Evolutionary conservation across 2,329 filamentous ascomycete genomes (phyloP).

Genomic region (Aspergillus sp.): DNA sequence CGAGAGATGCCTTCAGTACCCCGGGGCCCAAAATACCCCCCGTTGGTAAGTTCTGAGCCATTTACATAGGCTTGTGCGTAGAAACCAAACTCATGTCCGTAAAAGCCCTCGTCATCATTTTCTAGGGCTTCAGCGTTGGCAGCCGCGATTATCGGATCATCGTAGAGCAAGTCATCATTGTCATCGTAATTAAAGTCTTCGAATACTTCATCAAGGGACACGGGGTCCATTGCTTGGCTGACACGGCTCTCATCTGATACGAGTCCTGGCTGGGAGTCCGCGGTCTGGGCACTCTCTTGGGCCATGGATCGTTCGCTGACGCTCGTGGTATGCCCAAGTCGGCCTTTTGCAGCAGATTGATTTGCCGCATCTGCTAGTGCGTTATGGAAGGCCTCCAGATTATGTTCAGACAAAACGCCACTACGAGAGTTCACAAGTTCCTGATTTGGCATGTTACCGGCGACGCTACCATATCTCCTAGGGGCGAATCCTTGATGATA

Average conservation of each 20-base stretch:
- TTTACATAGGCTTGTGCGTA: slow-evolving; percentile 62
- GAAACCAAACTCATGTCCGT: slow-evolving; percentile 95
- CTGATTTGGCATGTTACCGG: slow-evolving; percentile 28
- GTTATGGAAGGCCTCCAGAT: slow-evolving; percentile 73
- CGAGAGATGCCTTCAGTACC: slow-evolving; percentile 63
- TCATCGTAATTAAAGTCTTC: slow-evolving; percentile 58
- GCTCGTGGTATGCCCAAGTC: slow-evolving; percentile 65
- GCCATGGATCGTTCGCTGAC: slow-evolving; percentile 42
- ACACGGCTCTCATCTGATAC: slow-evolving; percentile 52
- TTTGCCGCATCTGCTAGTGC: slow-evolving; percentile 80
- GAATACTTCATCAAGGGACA: slow-evolving; percentile 39
- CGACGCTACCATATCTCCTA: slow-evolving; percentile 25
- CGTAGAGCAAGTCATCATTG: slow-evolving; percentile 69
- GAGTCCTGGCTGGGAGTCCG: slow-evolving; percentile 45
- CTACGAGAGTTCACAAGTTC: slow-evolving; percentile 37
- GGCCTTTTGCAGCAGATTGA: slow-evolving; percentile 71
- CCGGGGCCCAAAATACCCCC: slow-evolving; percentile 84
- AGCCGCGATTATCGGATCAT: slow-evolving; percentile 89
- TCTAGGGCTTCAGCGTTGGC: slow-evolving; percentile 93
- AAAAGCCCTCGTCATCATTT: slow-evolving; percentile 89
- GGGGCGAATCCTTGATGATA: slow-evolving; percentile 22
- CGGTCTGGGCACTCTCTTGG: slow-evolving; percentile 37
- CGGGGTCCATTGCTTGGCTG: slow-evolving; percentile 46
- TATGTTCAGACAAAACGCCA: slow-evolving; percentile 53
- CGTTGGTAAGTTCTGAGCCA: slow-evolving; percentile 66